Conservation (phyloP, 495 filamentous ascomycete genomes). For the Aspergillus biplanus region DNA sequence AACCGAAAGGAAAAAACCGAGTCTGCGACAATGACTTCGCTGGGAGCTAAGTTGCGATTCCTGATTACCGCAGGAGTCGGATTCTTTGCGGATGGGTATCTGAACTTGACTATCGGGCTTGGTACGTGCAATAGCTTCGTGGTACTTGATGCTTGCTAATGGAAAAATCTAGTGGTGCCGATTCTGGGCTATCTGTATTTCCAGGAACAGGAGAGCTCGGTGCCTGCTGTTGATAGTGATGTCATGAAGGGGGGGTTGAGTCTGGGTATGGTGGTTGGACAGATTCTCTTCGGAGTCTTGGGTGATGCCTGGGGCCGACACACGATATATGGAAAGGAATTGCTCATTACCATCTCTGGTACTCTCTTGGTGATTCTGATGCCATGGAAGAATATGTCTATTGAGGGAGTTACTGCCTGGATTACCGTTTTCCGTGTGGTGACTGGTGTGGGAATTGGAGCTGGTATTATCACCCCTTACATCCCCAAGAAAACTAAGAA, state of each 20-base stretch:
- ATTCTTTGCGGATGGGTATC: conserved; percentile 6
- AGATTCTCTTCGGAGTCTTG: background rate
- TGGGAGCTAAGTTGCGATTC: conserved; percentile 1
- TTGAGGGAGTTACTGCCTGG: conserved; percentile 25
- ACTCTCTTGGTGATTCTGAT: conserved; percentile 25
- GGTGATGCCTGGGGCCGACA: conserved; percentile 1
- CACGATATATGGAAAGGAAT: background rate
- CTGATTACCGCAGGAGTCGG: background rate
- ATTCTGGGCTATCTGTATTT: conserved; percentile 1
- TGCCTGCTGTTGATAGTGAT: conserved; percentile 1
- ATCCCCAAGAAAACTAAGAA: background rate
- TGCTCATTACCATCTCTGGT: conserved; percentile 12
- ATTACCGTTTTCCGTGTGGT: conserved; percentile 26
- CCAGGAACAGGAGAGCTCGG: background rate
- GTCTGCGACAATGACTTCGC: background rate
- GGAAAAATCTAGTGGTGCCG: background rate
- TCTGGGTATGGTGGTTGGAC: conserved; percentile 1
- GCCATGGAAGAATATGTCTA: conserved; percentile 24
- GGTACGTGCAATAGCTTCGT: background rate
- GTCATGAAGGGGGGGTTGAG: conserved; percentile 4
- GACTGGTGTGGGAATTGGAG: conserved; percentile 20
- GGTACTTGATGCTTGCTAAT: background rate
- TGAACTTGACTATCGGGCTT: background rate
- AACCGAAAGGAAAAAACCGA: background rate
- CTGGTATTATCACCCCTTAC: background rate